Evolutionary conservation across 2,329 filamentous ascomycete genomes (phyloP).

Genomic region (Seiridium cupressi): DNA sequence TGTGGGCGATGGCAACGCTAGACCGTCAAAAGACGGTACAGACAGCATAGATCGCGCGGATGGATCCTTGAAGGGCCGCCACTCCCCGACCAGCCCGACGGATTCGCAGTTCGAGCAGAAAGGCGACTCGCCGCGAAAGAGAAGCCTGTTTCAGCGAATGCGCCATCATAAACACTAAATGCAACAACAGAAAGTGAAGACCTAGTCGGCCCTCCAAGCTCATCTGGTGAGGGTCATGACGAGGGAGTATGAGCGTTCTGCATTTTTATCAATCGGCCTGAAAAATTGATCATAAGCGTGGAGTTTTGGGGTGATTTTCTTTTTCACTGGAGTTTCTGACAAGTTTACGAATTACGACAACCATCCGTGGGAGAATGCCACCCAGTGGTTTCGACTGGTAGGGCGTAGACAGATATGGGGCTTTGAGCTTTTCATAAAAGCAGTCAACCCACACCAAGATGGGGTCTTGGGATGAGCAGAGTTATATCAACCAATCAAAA

Average conservation of each 20-base stretch:
- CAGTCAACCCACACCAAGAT: too few relatives aligned
- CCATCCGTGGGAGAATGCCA: background rate
- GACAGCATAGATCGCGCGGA: conserved; percentile 33
- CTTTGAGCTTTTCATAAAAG: too few relatives aligned
- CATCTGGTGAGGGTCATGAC: too few relatives aligned
- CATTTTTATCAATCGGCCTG: background rate
- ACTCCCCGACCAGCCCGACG: background rate
- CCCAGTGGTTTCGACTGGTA: background rate
- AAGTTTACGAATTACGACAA: background rate
- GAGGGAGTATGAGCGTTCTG: background rate
- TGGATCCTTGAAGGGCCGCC: background rate
- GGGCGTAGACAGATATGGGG: background rate
- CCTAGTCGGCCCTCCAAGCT: too few relatives aligned
- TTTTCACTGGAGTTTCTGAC: background rate
- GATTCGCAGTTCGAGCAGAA: conserved; percentile 1
- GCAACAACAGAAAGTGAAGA: too few relatives aligned
- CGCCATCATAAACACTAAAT: conserved; percentile 2
- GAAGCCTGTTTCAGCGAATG: conserved; percentile 1
- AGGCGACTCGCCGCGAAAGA: background rate
- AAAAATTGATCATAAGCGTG: background rate
- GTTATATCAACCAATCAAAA: too few relatives aligned
- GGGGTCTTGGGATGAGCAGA: too few relatives aligned
- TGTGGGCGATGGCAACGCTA: conserved; percentile 12
- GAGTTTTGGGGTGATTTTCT: background rate
- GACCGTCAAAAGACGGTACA: conserved; percentile 32